Conservation (phyloP, 1,284 basidiomycete species). For the Leccinum subspadiceum region DNA sequence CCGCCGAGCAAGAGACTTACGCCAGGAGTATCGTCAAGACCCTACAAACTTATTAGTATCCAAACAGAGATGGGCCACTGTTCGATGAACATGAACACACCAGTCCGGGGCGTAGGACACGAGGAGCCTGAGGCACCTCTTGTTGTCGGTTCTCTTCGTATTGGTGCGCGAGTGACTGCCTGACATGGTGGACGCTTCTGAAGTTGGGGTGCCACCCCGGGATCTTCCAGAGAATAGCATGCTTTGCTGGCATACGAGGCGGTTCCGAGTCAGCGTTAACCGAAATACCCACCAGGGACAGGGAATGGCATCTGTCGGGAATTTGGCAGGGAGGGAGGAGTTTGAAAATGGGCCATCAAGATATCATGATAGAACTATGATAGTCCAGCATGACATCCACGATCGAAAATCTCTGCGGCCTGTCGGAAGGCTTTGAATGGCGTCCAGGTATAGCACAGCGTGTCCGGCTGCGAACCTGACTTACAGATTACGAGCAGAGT, state of each 20-base stretch:
- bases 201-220: not conserved
- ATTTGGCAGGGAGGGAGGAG: not conserved
- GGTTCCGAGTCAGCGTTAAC: not conserved
- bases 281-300: not conserved
- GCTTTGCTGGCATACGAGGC: not conserved
- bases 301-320: not conserved
- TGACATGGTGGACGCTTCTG: constrained; percentile 18
- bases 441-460: constrained; percentile 40
- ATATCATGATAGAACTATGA: not conserved
- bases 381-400: constrained; percentile 21
- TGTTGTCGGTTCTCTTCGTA: constrained; percentile 25
- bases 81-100: constrained; percentile 37
- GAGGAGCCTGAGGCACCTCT: constrained; percentile 46
- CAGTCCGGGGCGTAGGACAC: constrained; percentile 72
- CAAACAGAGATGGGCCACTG: not conserved
- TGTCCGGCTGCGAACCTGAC: constrained; percentile 2
- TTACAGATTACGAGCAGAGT: constrained; percentile 41
- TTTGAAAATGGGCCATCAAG: not conserved
- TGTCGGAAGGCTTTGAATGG: constrained; percentile 41
- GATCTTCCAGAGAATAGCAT: not conserved
- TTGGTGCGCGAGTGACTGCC: constrained; percentile 8
- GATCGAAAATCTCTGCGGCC: constrained; percentile 10
- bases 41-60: constrained; percentile 40
- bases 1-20: constrained; percentile 44
- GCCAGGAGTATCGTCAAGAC: constrained; percentile 65